Evolutionary conservation across 768 basidiomycete genomes (phyloP).

Genomic region (Rhodosporidiobolus odoratus): DNA sequence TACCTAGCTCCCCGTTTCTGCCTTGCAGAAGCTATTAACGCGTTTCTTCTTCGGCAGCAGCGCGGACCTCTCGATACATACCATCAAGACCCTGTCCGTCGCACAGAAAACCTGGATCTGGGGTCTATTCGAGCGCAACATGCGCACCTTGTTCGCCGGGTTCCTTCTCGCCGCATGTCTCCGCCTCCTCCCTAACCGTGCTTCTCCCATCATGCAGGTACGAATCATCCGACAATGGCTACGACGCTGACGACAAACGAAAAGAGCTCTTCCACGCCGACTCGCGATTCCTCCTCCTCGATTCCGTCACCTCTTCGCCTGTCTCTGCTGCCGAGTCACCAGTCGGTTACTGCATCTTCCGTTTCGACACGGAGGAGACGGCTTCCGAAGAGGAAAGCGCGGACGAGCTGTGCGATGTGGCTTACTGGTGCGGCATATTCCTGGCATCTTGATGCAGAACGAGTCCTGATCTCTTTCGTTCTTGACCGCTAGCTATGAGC

Average conservation of each 20-base stretch:
- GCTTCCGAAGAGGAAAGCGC: slow-evolving; percentile 42
- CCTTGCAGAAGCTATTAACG: too few species aligned
- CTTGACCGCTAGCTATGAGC: slow-evolving; percentile 59
- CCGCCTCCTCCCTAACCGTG: not conserved
- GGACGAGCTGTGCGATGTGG: slow-evolving; percentile 43
- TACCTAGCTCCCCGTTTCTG: not conserved
- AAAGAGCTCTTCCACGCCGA: slow-evolving; percentile 58
- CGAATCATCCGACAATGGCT: slow-evolving; percentile 59
- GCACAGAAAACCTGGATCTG: slow-evolving; percentile 53
- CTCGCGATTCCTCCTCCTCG: slow-evolving; percentile 60
- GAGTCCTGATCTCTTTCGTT: not conserved
- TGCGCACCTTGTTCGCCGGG: slow-evolving; percentile 51
- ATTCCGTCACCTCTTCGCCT: not conserved
- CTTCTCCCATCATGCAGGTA: slow-evolving; percentile 50
- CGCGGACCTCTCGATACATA: not conserved
- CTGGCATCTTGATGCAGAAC: not conserved
- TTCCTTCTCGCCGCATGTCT: not conserved
- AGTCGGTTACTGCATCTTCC: slow-evolving; percentile 59
- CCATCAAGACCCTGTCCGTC: not conserved
- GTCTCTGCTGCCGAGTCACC: slow-evolving; percentile 6
- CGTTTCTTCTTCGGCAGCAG: not conserved
- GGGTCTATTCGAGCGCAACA: slow-evolving; percentile 56
- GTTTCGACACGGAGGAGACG: slow-evolving; percentile 64
- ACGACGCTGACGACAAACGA: slow-evolving; percentile 57
- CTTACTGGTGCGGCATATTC: slow-evolving; percentile 60